Evolutionary conservation across 23 red algal species (phyloP), one percentile per base, ranked within the genome.

Genomic region (Pyropia haitanensis): DNA sequence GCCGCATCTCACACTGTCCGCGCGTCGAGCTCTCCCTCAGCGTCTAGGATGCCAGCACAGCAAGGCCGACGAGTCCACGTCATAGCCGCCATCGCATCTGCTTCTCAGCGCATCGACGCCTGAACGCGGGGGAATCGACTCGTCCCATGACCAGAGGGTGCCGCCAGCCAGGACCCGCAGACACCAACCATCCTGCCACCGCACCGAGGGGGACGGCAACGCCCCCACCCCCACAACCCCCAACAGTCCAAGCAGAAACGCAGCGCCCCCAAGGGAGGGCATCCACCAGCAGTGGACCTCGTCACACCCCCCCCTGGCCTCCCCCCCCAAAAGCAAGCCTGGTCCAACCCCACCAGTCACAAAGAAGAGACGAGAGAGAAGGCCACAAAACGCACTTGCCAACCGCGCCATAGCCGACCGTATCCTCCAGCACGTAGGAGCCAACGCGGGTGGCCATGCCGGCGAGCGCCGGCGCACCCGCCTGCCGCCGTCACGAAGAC

Each of bases 381-480:
- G 58, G 61, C 59, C 19, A 17, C 2, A 18, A 19, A 62, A 74
- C 74, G 46, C 75, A 88, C 82, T 89, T 89, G 29, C 84, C 84
- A 52, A 89, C 76, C 46, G 84, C 67, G 14, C 84, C 84, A 58
- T 80, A 63, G 55, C 84, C 84, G 31, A 89, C 71, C 30, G 84
- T 89, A 46, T 79, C 73, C 24, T 70, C 68, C 20, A 89, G n/a
- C 25, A 89, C 53, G 63, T 89, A 89, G 18, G 71, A 69, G 34
- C 84, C 84, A 15, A 89, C 84, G 48, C 84, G 84, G 27, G 73
- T 74, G 27, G 72, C 76, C 84, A 89, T 89, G 67, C 28, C 50
- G 56, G 48, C 44, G 53, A 48, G 50, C 70, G 70, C 50, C 39
- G 39, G 39, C 39, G 39, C 39, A 46, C 39, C 39, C 39, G 10